Percentiles rank a stretch among this genome's conserved stretches.
phyloP scores from a whole-genome alignment of 495 filamentous ascomycete species.

The Talaromyces stipitatus region DNA sequence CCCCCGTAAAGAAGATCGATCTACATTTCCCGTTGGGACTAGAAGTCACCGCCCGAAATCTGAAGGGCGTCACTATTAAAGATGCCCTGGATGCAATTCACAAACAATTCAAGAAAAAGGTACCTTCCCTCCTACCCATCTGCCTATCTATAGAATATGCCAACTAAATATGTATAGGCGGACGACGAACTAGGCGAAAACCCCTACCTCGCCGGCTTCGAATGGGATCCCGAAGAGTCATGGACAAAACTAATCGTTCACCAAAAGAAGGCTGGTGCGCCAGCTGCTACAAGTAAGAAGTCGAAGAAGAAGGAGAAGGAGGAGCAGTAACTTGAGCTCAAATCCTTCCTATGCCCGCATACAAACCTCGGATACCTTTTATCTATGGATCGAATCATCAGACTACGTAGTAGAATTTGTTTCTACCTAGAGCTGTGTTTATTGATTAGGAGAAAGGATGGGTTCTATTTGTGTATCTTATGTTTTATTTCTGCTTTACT shows the following conservation, averaged over 20 bases:
- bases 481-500: too few relatives aligned
- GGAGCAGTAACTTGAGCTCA: slow-evolving; percentile 18
- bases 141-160: neutral
- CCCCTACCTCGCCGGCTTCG: slow-evolving; percentile 83
- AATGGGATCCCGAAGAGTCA: slow-evolving; percentile 86
- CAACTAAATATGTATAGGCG: slow-evolving; percentile 40
- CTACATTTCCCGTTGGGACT: slow-evolving; percentile 81
- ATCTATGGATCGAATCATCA: neutral
- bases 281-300: slow-evolving; percentile 41
- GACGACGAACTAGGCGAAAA: slow-evolving; percentile 75
- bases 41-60: slow-evolving; percentile 79
- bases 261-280: slow-evolving; percentile 61
- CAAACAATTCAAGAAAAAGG: slow-evolving; percentile 93
- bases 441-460: neutral
- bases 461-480: too few relatives aligned
- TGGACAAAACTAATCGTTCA: slow-evolving; percentile 72
- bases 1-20: slow-evolving; percentile 88
- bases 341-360: neutral
- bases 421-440: neutral
- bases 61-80: slow-evolving; percentile 91
- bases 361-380: neutral
- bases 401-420: neutral
- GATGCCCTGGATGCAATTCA: slow-evolving; percentile 89
- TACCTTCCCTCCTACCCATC: slow-evolving; percentile 20
- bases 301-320: slow-evolving; percentile 65